A percentile compares a stretch with the other conserved stretches of the same genome.
Evolutionary conservation across 176 grass and related monocot genomes (phyloP).

Genomic region (Triticum monococcum): DNA sequence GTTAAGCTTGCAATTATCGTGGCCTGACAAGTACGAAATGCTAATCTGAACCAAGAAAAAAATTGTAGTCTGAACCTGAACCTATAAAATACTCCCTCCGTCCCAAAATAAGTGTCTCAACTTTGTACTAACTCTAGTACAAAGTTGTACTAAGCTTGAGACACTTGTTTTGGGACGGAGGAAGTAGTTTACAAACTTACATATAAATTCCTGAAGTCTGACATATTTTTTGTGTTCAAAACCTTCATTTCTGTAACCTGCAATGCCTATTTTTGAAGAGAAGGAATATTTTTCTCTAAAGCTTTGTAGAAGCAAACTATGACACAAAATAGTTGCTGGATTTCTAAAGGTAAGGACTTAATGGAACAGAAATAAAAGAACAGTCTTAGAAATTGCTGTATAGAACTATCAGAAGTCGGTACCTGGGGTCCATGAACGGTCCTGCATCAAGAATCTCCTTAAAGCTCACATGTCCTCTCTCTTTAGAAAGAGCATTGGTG

Average conservation of each 20-base stretch:
- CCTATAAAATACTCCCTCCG: not conserved
- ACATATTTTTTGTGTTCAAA: not conserved
- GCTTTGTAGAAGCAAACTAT: constrained; percentile 12
- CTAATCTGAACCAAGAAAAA: not conserved
- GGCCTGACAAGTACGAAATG: not conserved
- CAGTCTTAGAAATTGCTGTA: not conserved
- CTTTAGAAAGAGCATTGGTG: constrained; percentile 35
- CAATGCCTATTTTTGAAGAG: not conserved
- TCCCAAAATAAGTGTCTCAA: too few species aligned
- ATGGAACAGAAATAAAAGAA: not conserved
- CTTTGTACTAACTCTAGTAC: too few species aligned
- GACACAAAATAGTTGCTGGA: not conserved
- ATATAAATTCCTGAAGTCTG: constrained; percentile 5
- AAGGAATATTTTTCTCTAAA: not conserved
- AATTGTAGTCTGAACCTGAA: not conserved
- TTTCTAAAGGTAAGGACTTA: not conserved
- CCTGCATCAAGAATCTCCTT: constrained; percentile 62
- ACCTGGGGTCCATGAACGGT: constrained; percentile 69
- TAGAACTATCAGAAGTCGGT: constrained; percentile 13
- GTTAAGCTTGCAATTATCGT: not conserved
- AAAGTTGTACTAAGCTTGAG: too few species aligned
- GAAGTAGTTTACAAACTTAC: not conserved
- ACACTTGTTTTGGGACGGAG: too few species aligned
- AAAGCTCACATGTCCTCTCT: constrained; percentile 50
- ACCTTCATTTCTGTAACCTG: not conserved